Evolutionary conservation across 257 asterid genomes (phyloP).

Genomic region (Paulownia fortunei): DNA sequence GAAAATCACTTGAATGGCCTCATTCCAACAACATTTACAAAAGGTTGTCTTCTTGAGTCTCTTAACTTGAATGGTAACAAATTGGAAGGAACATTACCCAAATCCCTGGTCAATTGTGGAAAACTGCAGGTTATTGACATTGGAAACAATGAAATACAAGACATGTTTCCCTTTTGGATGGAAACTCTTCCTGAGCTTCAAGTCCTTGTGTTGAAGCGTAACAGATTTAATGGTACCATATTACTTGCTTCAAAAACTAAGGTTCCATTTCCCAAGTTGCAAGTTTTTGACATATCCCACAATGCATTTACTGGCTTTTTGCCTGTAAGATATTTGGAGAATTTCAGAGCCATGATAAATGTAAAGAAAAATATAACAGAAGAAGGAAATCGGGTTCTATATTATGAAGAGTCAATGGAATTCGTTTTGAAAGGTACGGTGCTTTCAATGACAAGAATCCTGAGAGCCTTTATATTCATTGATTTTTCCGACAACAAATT

Average conservation of each 20-base stretch:
- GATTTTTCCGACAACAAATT: slow-evolving; percentile 34
- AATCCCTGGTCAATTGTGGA: slow-evolving; percentile 34
- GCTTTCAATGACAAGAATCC: background rate
- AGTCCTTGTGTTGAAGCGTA: slow-evolving; percentile 32
- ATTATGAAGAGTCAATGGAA: background rate
- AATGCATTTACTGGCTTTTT: slow-evolving; percentile 35
- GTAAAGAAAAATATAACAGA: background rate
- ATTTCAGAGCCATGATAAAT: slow-evolving; percentile 29
- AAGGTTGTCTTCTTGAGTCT: background rate
- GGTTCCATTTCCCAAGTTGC: slow-evolving; percentile 22
- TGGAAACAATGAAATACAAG: slow-evolving; percentile 40
- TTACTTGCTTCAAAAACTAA: background rate
- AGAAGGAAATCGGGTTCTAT: background rate
- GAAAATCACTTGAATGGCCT: background rate
- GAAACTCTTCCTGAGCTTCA: slow-evolving; percentile 32
- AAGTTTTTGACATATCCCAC: slow-evolving; percentile 28
- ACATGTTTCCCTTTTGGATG: slow-evolving; percentile 40
- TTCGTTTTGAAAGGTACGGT: background rate
- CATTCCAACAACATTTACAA: background rate
- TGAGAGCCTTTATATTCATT: background rate
- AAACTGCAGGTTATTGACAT: slow-evolving; percentile 3
- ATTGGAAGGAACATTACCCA: slow-evolving; percentile 4
- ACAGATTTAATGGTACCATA: slow-evolving; percentile 34
- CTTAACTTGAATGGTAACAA: slow-evolving; percentile 8
- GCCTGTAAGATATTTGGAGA: background rate